These are phyloP conservation scores for Licmophora abbreviata DNA, from an alignment of 108 stramenopile genomes.

Conservation along the genomic window DNA sequence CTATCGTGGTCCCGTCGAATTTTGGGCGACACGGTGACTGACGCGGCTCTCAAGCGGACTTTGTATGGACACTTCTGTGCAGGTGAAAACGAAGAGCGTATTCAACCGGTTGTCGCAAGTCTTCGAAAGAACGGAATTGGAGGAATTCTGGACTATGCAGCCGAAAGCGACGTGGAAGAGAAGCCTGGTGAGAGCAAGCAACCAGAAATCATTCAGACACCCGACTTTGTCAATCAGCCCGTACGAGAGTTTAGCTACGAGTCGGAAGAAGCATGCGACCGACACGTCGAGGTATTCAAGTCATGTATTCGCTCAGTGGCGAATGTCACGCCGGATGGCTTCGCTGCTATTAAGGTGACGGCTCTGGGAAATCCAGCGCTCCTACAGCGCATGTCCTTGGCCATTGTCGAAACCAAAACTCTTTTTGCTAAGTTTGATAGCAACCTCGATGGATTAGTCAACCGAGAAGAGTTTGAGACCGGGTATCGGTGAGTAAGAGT, in stretches of 20 bases:
- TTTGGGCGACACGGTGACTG: constrained; percentile 43
- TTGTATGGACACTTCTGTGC: constrained; percentile 96
- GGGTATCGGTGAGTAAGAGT: too few relatives aligned
- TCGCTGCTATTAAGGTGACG: constrained; percentile 94
- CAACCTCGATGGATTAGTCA: constrained; percentile 41
- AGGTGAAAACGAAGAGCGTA: constrained; percentile 64
- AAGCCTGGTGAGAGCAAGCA: constrained; percentile 8
- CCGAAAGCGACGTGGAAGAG: constrained; percentile 62
- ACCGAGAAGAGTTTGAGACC: constrained; percentile 53
- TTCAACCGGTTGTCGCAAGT: constrained; percentile 50
- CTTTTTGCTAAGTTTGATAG: constrained; percentile 67
- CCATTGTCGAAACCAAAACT: constrained; percentile 58
- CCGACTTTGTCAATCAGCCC: constrained; percentile 1
- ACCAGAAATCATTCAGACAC: constrained; percentile 3
- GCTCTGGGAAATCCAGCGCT: constrained; percentile 88
- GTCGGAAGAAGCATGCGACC: constrained; percentile 78
- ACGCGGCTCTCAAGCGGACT: constrained; percentile 57
- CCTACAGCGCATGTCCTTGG: constrained; percentile 74
- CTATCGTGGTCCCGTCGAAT: constrained; percentile 23
- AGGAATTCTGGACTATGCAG: constrained; percentile 95
- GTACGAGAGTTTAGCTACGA: constrained; percentile 59
- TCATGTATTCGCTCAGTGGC: constrained; percentile 78
- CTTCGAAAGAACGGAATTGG: constrained; percentile 54
- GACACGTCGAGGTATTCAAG: constrained; percentile 56
- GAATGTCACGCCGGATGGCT: constrained; percentile 61